Conservation (phyloP, 495 filamentous ascomycete genomes). For the Penicillium angulare region DNA sequence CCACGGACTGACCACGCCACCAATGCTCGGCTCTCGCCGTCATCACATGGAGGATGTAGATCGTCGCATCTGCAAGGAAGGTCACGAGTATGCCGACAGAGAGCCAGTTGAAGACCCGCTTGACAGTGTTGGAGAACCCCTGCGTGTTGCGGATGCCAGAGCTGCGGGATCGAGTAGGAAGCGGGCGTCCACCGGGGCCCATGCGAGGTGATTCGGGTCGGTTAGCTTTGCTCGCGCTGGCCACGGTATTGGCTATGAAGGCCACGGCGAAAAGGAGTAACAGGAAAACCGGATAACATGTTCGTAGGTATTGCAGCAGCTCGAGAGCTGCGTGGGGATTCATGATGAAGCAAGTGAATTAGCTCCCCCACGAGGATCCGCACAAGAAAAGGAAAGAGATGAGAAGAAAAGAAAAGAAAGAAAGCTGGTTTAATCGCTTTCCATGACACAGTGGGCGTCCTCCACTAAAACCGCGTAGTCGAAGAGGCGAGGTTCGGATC, state of each 20-base stretch:
- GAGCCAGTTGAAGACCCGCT: constrained; percentile 71
- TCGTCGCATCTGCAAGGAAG: constrained; percentile 69
- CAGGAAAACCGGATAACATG: constrained; percentile 64
- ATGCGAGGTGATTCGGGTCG: constrained; percentile 33
- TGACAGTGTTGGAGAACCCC: constrained; percentile 57
- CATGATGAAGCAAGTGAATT: constrained; percentile 25
- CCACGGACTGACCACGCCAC: constrained; percentile 87
- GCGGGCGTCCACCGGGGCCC: constrained; percentile 79
- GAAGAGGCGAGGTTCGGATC: constrained; percentile 14
- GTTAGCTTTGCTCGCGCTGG: constrained; percentile 47
- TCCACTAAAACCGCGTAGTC: constrained; percentile 3
- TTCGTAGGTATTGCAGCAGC: constrained; percentile 54
- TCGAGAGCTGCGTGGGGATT: constrained; percentile 39
- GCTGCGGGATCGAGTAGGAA: constrained; percentile 58
- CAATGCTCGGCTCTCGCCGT: constrained; percentile 62
- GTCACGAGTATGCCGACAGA: constrained; percentile 65
- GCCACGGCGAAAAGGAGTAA: constrained; percentile 64
- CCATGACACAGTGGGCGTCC: constrained; percentile 37
- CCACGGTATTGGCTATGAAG: constrained; percentile 62
- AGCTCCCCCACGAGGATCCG: constrained; percentile 20
- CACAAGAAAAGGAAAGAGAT: constrained; percentile 9
- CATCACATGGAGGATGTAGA: constrained; percentile 77
- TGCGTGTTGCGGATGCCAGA: constrained; percentile 34
- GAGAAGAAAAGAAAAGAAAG: constrained; percentile 8
- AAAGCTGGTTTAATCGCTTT: constrained; percentile 33